phyloP scores from a whole-genome alignment of 192 early-diverging fungal genomes.

The Coemansia javaensis region DNA sequence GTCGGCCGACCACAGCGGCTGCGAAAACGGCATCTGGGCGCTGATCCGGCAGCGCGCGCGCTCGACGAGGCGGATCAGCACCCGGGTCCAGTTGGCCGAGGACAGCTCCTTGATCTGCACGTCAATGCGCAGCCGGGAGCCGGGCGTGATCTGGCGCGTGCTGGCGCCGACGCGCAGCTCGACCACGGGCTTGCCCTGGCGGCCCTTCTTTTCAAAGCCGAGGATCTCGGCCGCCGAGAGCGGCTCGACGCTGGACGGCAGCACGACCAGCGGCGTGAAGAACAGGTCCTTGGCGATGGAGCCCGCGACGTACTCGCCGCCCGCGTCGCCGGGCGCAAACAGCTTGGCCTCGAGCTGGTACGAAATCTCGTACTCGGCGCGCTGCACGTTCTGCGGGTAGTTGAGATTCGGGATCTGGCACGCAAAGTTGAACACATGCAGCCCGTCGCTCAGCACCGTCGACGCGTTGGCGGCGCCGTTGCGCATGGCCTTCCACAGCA shows the following conservation, averaged over 20 bases:
- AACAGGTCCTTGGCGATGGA: conserved; percentile 25
- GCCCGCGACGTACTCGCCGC: conserved; percentile 22
- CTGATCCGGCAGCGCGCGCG: conserved; percentile 33
- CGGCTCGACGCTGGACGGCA: conserved; percentile 12
- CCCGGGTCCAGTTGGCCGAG: conserved; percentile 35
- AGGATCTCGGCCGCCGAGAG: conserved; percentile 27
- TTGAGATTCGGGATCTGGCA: conserved; percentile 47
- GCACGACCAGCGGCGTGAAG: conserved; percentile 31
- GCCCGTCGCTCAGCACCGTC: conserved; percentile 45
- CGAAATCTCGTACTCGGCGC: conserved; percentile 22
- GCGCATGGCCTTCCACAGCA: conserved; percentile 36
- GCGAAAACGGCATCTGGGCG: conserved; percentile 11
- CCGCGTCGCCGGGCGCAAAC: conserved; percentile 19
- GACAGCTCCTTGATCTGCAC: conserved; percentile 43
- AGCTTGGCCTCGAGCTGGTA: conserved; percentile 25
- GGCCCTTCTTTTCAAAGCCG: conserved; percentile 44
- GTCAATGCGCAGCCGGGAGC: conserved; percentile 29
- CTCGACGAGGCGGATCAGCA: conserved; percentile 31
- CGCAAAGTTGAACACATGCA: conserved; percentile 45
- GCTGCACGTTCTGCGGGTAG: conserved; percentile 37
- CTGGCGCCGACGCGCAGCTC: conserved; percentile 25
- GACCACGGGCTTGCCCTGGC: conserved; percentile 35
- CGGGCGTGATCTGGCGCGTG: conserved; percentile 28
- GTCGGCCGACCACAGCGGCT: conserved; percentile 37
- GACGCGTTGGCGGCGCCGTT: conserved; percentile 31